Evolutionary conservation across 2,329 filamentous ascomycete species (phyloP).

Genomic region (Podosphaera xanthii): DNA sequence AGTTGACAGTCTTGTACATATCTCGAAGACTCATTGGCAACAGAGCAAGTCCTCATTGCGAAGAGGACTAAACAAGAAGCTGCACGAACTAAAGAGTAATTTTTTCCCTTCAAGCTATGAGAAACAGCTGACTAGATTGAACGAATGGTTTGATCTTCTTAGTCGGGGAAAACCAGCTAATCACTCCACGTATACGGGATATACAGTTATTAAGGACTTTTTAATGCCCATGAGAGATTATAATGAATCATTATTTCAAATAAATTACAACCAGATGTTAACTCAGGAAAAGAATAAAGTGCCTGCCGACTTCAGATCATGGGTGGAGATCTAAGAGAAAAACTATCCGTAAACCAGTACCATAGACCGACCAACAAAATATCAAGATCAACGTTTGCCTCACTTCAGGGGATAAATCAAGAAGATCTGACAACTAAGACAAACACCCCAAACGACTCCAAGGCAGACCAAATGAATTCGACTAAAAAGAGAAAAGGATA

Average conservation of each 20-base stretch:
- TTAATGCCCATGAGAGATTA: not conserved
- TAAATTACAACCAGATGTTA: not conserved
- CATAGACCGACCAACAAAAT: not conserved
- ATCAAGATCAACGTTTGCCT: not conserved
- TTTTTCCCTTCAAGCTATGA: not conserved
- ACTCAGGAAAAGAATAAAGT: not conserved
- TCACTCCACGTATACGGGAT: not conserved
- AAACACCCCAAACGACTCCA: not conserved
- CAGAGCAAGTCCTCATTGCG: not conserved
- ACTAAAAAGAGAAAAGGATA: not conserved
- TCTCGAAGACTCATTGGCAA: not conserved
- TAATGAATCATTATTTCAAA: not conserved
- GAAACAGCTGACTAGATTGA: not conserved
- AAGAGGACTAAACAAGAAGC: not conserved
- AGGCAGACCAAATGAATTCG: not conserved
- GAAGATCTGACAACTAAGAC: not conserved
- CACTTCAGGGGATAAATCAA: not conserved
- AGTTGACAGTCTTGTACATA: not conserved
- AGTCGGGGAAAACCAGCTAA: not conserved
- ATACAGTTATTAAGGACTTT: not conserved
- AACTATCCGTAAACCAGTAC: not conserved
- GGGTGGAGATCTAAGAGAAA: not conserved
- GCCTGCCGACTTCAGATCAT: not conserved
- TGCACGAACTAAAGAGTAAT: not conserved
- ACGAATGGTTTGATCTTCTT: not conserved